Evolutionary conservation across 2,329 filamentous ascomycete genomes (phyloP).

Genomic region (Claviceps paspali): DNA sequence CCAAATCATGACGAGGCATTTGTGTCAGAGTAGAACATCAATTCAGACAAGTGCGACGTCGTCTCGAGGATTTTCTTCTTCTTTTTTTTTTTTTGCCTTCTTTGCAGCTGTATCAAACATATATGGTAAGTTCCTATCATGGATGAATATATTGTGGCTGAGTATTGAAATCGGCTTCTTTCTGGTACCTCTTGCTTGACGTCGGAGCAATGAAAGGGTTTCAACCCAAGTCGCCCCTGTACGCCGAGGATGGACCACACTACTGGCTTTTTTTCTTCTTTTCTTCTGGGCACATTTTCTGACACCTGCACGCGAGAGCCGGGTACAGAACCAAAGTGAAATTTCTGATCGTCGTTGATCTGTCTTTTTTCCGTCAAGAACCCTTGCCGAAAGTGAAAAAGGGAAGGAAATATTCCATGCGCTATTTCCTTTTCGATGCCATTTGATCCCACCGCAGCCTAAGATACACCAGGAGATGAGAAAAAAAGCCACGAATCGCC

Average conservation of each 20-base stretch:
- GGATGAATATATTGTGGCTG: no score
- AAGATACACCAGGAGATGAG: conserved; percentile 24
- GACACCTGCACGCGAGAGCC: not conserved
- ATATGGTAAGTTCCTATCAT: no score
- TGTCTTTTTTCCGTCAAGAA: conserved; percentile 21
- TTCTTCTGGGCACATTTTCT: not conserved
- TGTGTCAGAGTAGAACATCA: no score
- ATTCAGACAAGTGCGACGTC: no score
- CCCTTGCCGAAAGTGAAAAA: conserved; percentile 14
- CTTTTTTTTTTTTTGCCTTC: no score
- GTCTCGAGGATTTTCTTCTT: no score
- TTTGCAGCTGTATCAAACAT: no score
- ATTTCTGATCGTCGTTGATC: conserved; percentile 5
- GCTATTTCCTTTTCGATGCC: conserved; percentile 22
- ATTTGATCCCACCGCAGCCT: conserved; percentile 23
- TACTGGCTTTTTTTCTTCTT: not conserved
- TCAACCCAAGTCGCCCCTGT: no score
- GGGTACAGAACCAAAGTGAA: not conserved
- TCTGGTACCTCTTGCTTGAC: no score
- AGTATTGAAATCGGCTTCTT: no score
- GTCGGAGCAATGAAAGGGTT: no score
- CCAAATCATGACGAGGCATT: no score
- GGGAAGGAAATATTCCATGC: conserved; percentile 17
- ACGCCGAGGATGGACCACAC: not conserved
- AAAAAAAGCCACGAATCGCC: conserved; percentile 22